Conservation (phyloP, 2,329 filamentous ascomycete genomes). For the Pseudonectria buxi region DNA sequence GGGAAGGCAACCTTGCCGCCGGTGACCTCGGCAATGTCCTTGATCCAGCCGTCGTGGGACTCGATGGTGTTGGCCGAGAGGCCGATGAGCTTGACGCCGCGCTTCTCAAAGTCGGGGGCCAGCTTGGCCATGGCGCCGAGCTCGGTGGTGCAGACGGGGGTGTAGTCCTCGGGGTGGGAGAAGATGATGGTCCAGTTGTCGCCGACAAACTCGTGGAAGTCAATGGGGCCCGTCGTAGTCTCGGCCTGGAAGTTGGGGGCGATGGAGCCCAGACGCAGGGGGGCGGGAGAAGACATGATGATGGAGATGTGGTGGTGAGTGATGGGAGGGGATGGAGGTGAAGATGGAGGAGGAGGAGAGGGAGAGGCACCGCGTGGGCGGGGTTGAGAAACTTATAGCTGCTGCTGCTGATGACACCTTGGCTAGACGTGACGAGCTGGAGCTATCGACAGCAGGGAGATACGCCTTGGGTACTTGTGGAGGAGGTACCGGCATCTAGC, state of each 20-base stretch:
- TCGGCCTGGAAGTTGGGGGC: constrained; percentile 82
- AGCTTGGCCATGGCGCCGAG: constrained; percentile 89
- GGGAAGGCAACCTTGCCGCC: constrained; percentile 66
- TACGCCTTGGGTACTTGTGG: too few relatives aligned
- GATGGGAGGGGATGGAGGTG: too few relatives aligned
- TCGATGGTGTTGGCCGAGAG: constrained; percentile 80
- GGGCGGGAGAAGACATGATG: constrained; percentile 27
- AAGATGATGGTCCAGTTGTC: constrained; percentile 77
- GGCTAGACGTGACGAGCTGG: too few relatives aligned
- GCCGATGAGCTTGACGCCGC: constrained; percentile 85
- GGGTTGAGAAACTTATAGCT: too few relatives aligned
- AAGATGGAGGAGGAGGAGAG: neutral
- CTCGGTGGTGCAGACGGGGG: constrained; percentile 92
- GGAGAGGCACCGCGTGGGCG: neutral
- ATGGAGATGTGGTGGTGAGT: constrained; percentile 1
- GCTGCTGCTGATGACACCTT: too few relatives aligned
- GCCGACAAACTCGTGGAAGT: constrained; percentile 77
- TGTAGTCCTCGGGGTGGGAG: constrained; percentile 85
- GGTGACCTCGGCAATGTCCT: constrained; percentile 76
- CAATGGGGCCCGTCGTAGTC: constrained; percentile 69
- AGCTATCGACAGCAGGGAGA: too few relatives aligned
- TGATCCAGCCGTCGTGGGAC: constrained; percentile 83
- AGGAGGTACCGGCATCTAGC: too few relatives aligned
- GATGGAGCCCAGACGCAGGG: constrained; percentile 55
- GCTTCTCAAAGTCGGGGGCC: constrained; percentile 78